Conservation (phyloP, 176 grass and related monocot species). For the Rhynchospora tenuis region DNA sequence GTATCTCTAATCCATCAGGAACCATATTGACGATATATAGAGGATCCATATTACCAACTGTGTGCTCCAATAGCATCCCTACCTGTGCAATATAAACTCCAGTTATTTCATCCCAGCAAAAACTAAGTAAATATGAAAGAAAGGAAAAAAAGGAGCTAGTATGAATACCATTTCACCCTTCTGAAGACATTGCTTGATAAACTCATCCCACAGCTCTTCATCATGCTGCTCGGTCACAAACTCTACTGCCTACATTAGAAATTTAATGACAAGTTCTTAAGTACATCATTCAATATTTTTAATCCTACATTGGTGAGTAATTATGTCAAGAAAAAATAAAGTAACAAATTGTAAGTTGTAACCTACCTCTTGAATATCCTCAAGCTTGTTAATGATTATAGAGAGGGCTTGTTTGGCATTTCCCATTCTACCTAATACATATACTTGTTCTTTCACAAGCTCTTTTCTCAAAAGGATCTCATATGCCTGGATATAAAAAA, state of each 20-base stretch:
- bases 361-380: slow-evolving; percentile 80
- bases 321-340: background rate
- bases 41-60: slow-evolving; percentile 95
- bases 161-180: slow-evolving; percentile 90
- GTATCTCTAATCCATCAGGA: slow-evolving; percentile 97
- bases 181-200: slow-evolving; percentile 79
- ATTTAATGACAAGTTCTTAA: slow-evolving; percentile 1
- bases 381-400: slow-evolving; percentile 86
- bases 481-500: slow-evolving; percentile 73
- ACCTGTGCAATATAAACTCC: slow-evolving; percentile 50
- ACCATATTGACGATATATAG: slow-evolving; percentile 94
- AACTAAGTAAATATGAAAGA: background rate
- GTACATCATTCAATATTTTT: slow-evolving; percentile 10
- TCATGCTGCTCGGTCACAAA: slow-evolving; percentile 91
- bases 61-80: slow-evolving; percentile 95
- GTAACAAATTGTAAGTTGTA: slow-evolving; percentile 7
- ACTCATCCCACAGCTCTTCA: slow-evolving; percentile 93
- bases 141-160: slow-evolving; percentile 13
- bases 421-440: slow-evolving; percentile 93
- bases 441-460: slow-evolving; percentile 79
- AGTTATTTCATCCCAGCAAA: background rate
- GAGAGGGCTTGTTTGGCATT: slow-evolving; percentile 96
- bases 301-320: slow-evolving; percentile 17
- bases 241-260: slow-evolving; percentile 75
- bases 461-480: slow-evolving; percentile 67